A percentile compares a stretch with the other conserved stretches of the same genome.
phyloP scores from a whole-genome alignment of 805 yeast genomes.

The Kodamaea lidongshanica region DNA sequence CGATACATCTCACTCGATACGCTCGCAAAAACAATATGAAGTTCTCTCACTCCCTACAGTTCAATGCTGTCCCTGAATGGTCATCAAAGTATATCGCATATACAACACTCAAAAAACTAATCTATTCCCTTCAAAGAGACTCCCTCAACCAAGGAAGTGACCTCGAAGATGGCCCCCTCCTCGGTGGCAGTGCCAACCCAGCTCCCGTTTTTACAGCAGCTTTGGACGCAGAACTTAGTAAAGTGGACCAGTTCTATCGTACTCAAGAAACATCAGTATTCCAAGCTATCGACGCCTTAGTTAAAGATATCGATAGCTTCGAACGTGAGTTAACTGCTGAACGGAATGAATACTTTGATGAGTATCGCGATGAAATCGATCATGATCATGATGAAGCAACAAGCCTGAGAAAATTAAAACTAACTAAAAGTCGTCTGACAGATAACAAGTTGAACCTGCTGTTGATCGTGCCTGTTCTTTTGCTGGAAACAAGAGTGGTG shows the following conservation, averaged over 20 bases:
- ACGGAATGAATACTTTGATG: slow-evolving; percentile 10
- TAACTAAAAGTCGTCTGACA: slow-evolving; percentile 8
- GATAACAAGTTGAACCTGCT: too few relatives aligned
- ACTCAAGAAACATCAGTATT: slow-evolving; percentile 57
- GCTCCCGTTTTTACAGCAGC: slow-evolving; percentile 56
- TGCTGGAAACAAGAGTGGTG: slow-evolving; percentile 46
- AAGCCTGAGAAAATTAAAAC: neutral
- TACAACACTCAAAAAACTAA: slow-evolving; percentile 77
- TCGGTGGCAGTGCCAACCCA: slow-evolving; percentile 5
- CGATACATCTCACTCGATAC: too few relatives aligned
- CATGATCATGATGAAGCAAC: too few relatives aligned
- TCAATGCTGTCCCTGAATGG: slow-evolving; percentile 99
- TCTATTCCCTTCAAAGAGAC: slow-evolving; percentile 77
- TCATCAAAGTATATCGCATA: slow-evolving; percentile 86
- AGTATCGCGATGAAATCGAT: too few relatives aligned
- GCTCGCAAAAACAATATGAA: too few relatives aligned
- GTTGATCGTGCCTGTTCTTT: too few relatives aligned
- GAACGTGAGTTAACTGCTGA: slow-evolving; percentile 41
- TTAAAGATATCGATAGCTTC: slow-evolving; percentile 59
- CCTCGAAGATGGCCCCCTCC: too few relatives aligned
- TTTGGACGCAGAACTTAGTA: slow-evolving; percentile 67
- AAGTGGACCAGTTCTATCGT: slow-evolving; percentile 70
- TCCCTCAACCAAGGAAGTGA: slow-evolving; percentile 18
- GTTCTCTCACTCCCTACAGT: slow-evolving; percentile 90
- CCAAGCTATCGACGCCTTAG: slow-evolving; percentile 48